Conservation (phyloP, 176 grass and related monocot genomes). For the Aegilops longissima region DNA sequence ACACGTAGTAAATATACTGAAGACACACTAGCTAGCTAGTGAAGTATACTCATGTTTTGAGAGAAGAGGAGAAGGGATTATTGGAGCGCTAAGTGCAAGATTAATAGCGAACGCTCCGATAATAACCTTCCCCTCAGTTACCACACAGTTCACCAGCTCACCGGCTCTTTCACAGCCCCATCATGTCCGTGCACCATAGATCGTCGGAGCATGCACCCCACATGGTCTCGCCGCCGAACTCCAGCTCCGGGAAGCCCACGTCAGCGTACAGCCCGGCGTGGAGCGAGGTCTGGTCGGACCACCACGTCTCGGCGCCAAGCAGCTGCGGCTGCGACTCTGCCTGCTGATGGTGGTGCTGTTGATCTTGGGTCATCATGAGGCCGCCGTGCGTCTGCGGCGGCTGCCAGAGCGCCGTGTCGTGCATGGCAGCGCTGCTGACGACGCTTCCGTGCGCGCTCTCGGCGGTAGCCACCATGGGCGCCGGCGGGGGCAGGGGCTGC, state of each 20-base stretch:
- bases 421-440: neutral
- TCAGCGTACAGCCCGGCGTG: slow-evolving; percentile 16
- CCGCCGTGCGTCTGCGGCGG: neutral
- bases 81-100: slow-evolving; percentile 3
- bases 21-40: neutral
- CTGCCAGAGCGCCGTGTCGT: slow-evolving; percentile 15
- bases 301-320: slow-evolving; percentile 1
- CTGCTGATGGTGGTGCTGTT: neutral
- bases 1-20: neutral
- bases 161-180: slow-evolving; percentile 31
- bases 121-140: slow-evolving; percentile 20
- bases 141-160: neutral
- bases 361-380: neutral
- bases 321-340: neutral
- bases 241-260: slow-evolving; percentile 49
- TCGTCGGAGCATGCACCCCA: slow-evolving; percentile 56
- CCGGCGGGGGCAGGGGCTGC: slow-evolving; percentile 19
- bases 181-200: slow-evolving; percentile 54
- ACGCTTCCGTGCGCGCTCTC: slow-evolving; percentile 29
- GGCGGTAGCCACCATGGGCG: neutral
- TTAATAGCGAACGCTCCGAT: slow-evolving; percentile 4
- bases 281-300: slow-evolving; percentile 49
- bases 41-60: neutral
- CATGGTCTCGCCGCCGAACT: slow-evolving; percentile 44
- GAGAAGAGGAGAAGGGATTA: slow-evolving; percentile 36